Evolutionary conservation across 1,284 basidiomycete species (phyloP).

Genomic region (Tilletia horrida): DNA sequence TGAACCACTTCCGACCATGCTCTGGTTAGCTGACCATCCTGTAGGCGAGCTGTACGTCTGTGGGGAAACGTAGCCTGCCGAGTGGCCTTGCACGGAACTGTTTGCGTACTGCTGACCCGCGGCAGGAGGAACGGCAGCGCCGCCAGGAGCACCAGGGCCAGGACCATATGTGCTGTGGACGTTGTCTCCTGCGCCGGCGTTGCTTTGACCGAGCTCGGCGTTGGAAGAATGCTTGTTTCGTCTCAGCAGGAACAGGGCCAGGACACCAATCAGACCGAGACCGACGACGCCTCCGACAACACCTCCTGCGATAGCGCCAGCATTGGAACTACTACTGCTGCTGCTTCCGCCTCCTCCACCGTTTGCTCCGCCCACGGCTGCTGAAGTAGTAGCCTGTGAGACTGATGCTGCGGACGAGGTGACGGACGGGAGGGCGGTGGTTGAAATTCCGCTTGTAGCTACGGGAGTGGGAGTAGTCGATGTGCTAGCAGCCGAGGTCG

Average conservation of each 20-base stretch:
- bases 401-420: neutral
- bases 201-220: neutral
- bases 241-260: constrained; percentile 30
- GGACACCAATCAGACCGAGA: constrained; percentile 24
- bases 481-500: neutral
- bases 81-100: too few species aligned
- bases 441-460: neutral
- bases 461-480: neutral
- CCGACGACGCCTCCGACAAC: constrained; percentile 34
- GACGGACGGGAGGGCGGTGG: neutral
- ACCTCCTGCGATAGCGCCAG: constrained; percentile 38
- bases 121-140: neutral
- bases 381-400: neutral
- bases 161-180: neutral
- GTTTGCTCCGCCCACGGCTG: neutral
- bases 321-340: constrained; percentile 18
- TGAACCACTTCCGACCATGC: too few species aligned
- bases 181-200: neutral
- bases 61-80: too few species aligned
- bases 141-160: neutral
- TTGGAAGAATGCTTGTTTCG: constrained; percentile 28
- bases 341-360: neutral
- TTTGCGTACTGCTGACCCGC: too few species aligned
- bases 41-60: too few species aligned
- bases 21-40: too few species aligned